Evolutionary conservation across 176 grass and related monocot species (phyloP).

Genomic region (Eleusine indica): DNA sequence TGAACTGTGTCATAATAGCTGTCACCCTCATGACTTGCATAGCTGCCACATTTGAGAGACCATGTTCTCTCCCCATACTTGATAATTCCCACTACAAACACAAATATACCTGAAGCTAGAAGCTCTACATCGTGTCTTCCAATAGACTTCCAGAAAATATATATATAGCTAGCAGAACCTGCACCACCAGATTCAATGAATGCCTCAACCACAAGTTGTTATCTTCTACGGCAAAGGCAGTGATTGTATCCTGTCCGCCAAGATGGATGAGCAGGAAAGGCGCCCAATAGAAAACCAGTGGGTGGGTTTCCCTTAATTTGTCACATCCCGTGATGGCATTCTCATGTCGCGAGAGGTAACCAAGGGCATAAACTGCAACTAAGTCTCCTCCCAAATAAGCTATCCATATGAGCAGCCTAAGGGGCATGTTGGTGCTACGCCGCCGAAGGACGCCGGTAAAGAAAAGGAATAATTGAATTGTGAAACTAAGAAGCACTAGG

Average conservation of each 20-base stretch:
- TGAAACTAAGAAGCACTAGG: not conserved
- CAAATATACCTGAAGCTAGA: not conserved
- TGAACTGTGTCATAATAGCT: not conserved
- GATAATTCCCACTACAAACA: not conserved
- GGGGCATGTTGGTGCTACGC: not conserved
- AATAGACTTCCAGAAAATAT: constrained; percentile 1
- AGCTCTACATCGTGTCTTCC: not conserved
- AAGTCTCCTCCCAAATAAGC: not conserved
- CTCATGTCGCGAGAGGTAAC: not conserved
- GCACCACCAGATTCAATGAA: not conserved
- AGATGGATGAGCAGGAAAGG: constrained; percentile 4
- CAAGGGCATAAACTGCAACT: not conserved
- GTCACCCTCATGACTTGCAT: not conserved
- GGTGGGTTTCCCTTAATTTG: not conserved
- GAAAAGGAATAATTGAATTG: not conserved
- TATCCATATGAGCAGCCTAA: not conserved
- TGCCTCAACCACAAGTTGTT: not conserved
- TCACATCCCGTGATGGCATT: not conserved
- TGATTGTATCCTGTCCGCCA: not conserved
- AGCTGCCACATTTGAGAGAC: not conserved
- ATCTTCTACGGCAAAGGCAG: constrained; percentile 2
- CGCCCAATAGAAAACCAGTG: not conserved
- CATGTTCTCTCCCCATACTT: constrained; percentile 14
- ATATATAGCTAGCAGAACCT: not conserved
- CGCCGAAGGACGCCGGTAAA: not conserved